Base-by-base conservation (phyloP, 768 basidiomycete genomes). In the Lentinula raphanica region DNA sequence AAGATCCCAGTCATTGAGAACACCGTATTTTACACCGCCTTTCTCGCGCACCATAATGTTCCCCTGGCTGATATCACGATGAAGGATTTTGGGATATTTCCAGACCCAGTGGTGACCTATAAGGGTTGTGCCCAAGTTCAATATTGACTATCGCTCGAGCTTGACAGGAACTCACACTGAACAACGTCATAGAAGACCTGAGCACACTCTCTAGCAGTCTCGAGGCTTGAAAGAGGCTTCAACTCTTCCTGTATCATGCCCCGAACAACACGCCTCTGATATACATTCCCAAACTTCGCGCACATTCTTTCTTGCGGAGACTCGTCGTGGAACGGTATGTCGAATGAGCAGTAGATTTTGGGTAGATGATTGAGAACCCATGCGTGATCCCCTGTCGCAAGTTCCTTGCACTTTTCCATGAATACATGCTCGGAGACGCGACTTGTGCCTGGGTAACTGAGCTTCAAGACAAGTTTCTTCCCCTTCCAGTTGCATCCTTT, bases 1-100 rank as follows among this genome's bases (percentile, higher is more conserved):
- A 27, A 54, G 53, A 27, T 54, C 53, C 21, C 35, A 54, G 15
- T 54, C 53, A n/a, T 54, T 54, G 38, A 54, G 40, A 13, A 54
- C 53, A 11, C 53, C 53, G 28, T 54, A 40, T 19, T 39, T 32
- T 15, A 29, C 40, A 1, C 27, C 36, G 13, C 28, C 36, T 2
- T 27, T 40, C 5, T 13, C 19, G 21, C 53, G 35, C 23, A 54
- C 27, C 53, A 54, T 54, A 12, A 54, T 54, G 28, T 54, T 54
- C 32, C 28, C 53, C 5, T 27, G 38, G 40, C 53, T 54, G 53
- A 54, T 39, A 23, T 54, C 53, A 15, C 53, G 53, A 54, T 54
- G 53, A 42, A 54, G 53, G 7, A 54, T 32, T 39, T n/a, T 11
- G 13, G 53, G 53, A 19, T 54, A 42, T 3, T 40, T 42, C 3